Conservation (phyloP, 2,329 filamentous ascomycete genomes). For the Fusarium sp. region DNA sequence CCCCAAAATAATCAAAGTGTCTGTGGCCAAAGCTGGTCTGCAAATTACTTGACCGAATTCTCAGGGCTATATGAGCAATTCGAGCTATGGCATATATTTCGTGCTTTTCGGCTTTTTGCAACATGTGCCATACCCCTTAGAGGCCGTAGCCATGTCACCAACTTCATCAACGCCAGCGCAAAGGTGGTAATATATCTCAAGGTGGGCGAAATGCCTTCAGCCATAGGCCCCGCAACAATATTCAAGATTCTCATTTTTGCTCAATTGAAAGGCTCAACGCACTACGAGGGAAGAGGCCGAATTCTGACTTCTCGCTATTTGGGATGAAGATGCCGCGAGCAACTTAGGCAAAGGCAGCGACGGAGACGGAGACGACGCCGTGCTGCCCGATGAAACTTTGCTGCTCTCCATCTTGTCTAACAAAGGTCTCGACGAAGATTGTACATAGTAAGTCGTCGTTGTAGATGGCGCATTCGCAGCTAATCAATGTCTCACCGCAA, state of each 20-base stretch:
- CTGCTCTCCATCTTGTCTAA: constrained; percentile 2
- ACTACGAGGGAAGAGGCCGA: constrained; percentile 11
- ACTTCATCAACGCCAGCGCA: neutral
- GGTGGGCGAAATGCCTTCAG: neutral
- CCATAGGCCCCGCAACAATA: neutral
- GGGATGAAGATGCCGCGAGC: neutral
- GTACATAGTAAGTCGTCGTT: neutral
- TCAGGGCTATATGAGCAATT: neutral
- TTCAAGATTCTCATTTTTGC: constrained; percentile 2
- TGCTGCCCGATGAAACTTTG: constrained; percentile 13
- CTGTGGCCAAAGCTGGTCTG: constrained; percentile 7
- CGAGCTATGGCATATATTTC: too few species aligned
- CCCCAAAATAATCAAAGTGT: constrained; percentile 4
- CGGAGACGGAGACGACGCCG: constrained; percentile 20
- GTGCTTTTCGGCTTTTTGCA: too few species aligned
- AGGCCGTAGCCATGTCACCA: neutral
- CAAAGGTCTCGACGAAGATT: neutral
- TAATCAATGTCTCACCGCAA: neutral
- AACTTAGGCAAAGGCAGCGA: constrained; percentile 1
- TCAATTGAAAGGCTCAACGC: constrained; percentile 3
- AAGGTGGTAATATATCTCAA: neutral
- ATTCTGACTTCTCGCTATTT: constrained; percentile 6
- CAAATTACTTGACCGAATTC: neutral
- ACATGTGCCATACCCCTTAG: too few species aligned
- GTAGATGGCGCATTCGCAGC: constrained; percentile 7